Evolutionary conservation across 306 rosid species (phyloP), one percentile per base, ranked within the genome.

Genomic region (Myrica gale): DNA sequence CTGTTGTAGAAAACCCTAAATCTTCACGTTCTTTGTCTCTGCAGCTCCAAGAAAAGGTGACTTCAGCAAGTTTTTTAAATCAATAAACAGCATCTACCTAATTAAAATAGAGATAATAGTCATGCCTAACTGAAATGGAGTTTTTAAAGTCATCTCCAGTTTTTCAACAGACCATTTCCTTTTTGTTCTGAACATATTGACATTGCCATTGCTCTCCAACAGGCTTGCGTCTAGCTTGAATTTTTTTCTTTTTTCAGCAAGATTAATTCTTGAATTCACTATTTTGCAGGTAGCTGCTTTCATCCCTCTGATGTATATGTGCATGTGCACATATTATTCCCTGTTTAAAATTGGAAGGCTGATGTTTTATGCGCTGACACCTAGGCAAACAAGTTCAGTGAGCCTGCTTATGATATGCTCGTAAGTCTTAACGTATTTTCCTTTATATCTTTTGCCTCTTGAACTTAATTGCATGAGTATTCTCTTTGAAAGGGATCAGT

Each of bases 371-470:
- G 86, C 98, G 47, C 79, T 94, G 42, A 94, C 98, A 32, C 98
- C 98, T 47, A 88, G 87, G 85, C 97, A 94, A 86, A 94, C 98
- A 50, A 94, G 95, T 89, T 91, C 98, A 1, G 98, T 94, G 71
- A 91, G 89, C 87, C 85, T 94, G 92, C 97, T 93, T 73, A 90
- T 93, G 93, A 93, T 94, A 82, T 91, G 97, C 90, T 94, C 97
- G 97, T 94, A 88, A 90, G 96, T 85, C 74, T 56, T 78, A 20
- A 20, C 56, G 68, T 19, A 17, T 17, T 66, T 48, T 68, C 58
- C 26, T 47, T 15, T 23, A 23, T 23, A 15, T 43, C 23, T 63
- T 72, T 76, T 69, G 19, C 32, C 9, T 58, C 47, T 50, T 66
- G 62, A 9, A 39, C 71, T 39, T 41, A 63, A 26, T 44, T 71